Evolutionary conservation across 1,139 yeast species (phyloP).

Genomic region (Meyerozyma athensensis): DNA sequence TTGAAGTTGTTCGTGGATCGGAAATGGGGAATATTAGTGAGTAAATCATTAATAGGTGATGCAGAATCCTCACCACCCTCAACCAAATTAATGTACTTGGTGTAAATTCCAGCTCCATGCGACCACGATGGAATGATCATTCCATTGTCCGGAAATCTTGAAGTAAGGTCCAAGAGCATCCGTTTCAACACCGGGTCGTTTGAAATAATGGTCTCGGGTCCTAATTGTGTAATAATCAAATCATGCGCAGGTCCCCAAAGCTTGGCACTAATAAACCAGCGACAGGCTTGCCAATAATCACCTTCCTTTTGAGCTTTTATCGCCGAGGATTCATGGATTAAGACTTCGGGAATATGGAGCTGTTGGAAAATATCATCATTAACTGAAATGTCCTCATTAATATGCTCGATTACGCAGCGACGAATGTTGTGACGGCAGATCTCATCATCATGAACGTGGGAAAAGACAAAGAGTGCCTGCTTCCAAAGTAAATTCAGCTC

Average conservation of each 20-base stretch:
- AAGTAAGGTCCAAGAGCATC: constrained; percentile 37
- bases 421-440: constrained; percentile 37
- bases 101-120: constrained; percentile 56
- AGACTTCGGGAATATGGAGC: constrained; percentile 41
- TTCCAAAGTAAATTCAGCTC: constrained; percentile 44
- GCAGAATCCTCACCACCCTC: constrained; percentile 12
- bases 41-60: constrained; percentile 17
- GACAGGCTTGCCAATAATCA: constrained; percentile 56
- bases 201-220: constrained; percentile 60
- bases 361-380: constrained; percentile 26
- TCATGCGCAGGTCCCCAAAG: constrained; percentile 62
- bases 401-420: constrained; percentile 39
- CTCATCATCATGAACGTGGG: constrained; percentile 47
- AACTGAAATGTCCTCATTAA: constrained; percentile 23
- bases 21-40: constrained; percentile 42
- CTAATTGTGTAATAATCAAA: constrained; percentile 52
- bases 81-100: constrained; percentile 36
- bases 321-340: constrained; percentile 53
- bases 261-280: constrained; percentile 58
- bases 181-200: constrained; percentile 30
- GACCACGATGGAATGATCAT: constrained; percentile 50
- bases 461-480: constrained; percentile 58
- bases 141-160: constrained; percentile 43
- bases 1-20: constrained; percentile 24
- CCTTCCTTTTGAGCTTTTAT: constrained; percentile 34